Evolutionary conservation across 257 asterid species (phyloP).

Genomic region (Rubia yunnanensis): DNA sequence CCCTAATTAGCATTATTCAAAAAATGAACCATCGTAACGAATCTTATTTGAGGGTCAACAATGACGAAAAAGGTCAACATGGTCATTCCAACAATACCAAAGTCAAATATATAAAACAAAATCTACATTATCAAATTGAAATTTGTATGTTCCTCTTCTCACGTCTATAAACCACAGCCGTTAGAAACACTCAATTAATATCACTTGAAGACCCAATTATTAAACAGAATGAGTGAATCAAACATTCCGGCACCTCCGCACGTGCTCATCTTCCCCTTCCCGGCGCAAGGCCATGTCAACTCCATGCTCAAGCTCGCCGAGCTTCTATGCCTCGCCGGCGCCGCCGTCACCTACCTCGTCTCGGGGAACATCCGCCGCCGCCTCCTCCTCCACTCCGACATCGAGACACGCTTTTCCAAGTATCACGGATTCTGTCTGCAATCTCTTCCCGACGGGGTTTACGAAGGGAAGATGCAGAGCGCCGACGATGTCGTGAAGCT

Average conservation of each 20-base stretch:
- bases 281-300: conserved; percentile 28
- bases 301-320: conserved; percentile 33
- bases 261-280: conserved; percentile 23
- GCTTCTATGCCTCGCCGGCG: conserved; percentile 18
- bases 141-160: neutral
- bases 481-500: neutral
- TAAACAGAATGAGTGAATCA: neutral
- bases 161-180: neutral
- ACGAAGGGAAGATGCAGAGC: neutral
- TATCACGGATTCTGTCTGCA: conserved; percentile 13
- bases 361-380: conserved; percentile 13
- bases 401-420: conserved; percentile 11
- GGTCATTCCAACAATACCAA: neutral
- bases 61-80: neutral
- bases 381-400: conserved; percentile 14
- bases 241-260: conserved; percentile 11
- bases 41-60: neutral
- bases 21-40: neutral
- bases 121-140: neutral
- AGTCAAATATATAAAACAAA: neutral
- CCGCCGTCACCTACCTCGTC: conserved; percentile 19
- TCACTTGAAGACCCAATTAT: too few species aligned
- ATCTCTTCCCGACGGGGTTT: conserved; percentile 17
- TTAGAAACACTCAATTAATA: too few species aligned
- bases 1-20: too few species aligned